A percentile compares a stretch with the other conserved stretches of the same genome.
Conservation (phyloP, 1,284 basidiomycete genomes). For the Tetrapyrgos nigripes region DNA sequence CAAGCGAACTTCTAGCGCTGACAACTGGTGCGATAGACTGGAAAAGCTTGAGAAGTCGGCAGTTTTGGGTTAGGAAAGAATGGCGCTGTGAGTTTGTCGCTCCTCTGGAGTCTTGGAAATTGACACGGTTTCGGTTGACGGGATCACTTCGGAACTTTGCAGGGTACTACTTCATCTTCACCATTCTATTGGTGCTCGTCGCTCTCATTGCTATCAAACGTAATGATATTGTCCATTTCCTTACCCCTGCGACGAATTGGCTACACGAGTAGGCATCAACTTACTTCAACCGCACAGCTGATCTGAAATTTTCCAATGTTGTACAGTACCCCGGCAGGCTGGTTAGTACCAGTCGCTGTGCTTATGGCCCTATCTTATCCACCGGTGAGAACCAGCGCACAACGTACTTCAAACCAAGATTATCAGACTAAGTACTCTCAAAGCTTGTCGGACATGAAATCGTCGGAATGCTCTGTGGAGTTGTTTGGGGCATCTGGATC, state of each 20-base stretch:
- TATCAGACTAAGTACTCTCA: neutral
- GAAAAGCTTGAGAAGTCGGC: neutral
- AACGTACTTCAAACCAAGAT: too few species aligned
- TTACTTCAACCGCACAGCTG: neutral
- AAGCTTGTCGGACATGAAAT: constrained; percentile 61
- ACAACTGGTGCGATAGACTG: constrained; percentile 7
- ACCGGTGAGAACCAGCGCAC: constrained; percentile 1
- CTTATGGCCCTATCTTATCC: constrained; percentile 12
- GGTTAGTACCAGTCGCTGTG: constrained; percentile 8
- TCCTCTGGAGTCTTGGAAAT: neutral
- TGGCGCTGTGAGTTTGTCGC: constrained; percentile 12
- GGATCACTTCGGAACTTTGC: neutral
- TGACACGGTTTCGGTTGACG: neutral
- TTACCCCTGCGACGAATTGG: neutral
- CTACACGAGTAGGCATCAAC: neutral
- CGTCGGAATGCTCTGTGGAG: constrained; percentile 35
- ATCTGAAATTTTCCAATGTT: neutral
- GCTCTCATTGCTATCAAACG: neutral
- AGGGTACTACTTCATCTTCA: neutral
- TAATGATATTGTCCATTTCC: neutral
- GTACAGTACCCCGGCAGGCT: neutral
- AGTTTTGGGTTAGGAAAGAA: constrained; percentile 4
- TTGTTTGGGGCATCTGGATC: constrained; percentile 9
- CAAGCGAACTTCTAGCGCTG: constrained; percentile 9
- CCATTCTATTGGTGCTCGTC: neutral